These are phyloP conservation scores for Mucor saturninus DNA, from an alignment of 371 early-diverging fungal genomes.

Conservation along the genomic window DNA sequence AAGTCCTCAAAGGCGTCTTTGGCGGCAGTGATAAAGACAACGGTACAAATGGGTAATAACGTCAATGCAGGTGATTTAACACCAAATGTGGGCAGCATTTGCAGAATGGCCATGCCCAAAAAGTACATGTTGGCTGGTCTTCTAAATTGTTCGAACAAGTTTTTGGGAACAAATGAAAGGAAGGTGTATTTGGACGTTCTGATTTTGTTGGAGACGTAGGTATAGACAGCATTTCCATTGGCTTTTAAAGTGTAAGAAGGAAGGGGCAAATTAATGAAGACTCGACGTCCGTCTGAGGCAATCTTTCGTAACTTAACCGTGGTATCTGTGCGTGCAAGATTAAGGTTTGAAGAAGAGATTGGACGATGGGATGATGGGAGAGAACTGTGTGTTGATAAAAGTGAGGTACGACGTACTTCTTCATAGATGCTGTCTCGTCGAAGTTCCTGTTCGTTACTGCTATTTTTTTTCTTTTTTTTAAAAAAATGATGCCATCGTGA, in stretches of 20 bases:
- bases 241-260: constrained; percentile 58
- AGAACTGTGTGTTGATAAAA: neutral
- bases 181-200: constrained; percentile 94
- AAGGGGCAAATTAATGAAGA: constrained; percentile 71
- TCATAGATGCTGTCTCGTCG: constrained; percentile 9
- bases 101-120: constrained; percentile 89
- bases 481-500: neutral
- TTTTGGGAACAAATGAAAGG: constrained; percentile 92
- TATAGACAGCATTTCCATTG: constrained; percentile 54
- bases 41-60: constrained; percentile 86
- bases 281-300: constrained; percentile 52
- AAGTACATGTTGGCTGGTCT: constrained; percentile 98
- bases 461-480: neutral
- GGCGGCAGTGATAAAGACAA: constrained; percentile 87
- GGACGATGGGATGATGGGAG: neutral
- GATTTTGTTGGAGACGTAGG: constrained; percentile 70
- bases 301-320: constrained; percentile 43
- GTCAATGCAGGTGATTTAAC: constrained; percentile 78
- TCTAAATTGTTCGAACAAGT: constrained; percentile 96
- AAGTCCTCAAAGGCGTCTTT: constrained; percentile 98
- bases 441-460: neutral
- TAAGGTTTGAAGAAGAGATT: no score
- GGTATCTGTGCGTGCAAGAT: constrained; percentile 13
- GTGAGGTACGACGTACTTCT: constrained; percentile 4
- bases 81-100: constrained; percentile 81